Base-by-base conservation (phyloP, 2,329 filamentous ascomycete species). In the Ceratocystis eucalypticola region DNA sequence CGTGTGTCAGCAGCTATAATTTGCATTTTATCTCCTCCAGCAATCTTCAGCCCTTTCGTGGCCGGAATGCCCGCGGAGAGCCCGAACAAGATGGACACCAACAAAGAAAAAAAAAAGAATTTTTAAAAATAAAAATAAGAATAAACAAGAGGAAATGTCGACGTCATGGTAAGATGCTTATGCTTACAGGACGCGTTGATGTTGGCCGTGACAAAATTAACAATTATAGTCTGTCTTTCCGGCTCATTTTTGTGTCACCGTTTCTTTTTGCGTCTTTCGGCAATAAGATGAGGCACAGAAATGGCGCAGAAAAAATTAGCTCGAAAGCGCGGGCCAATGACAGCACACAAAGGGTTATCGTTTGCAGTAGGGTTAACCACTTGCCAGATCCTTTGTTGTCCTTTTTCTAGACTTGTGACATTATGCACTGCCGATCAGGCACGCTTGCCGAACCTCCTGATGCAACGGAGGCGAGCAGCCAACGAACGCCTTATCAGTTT, bases 401-500 rank as follows among this genome's bases (percentile, higher is more conserved):
- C 50, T 25, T 15, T 25, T 20, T 25, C 48, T 53, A 15, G 48
- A 15, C 15, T 30, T 59, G 25, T 37, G 55, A 59, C 55, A 33
- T n/a, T 50, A 25, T 53, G 48, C 55, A 59, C 15, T 37, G 55
- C 33, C 33, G 55, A 59, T 59, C 55, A 59, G 55, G 55, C 55
- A 59, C 55, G 25, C 28, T 30, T 25, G 55, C 55, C 33, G 25
- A 15, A 59, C 46, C n/a, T n/a, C 3, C n/a, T 25, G n/a, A n/a
- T 20, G n/a, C n/a, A 50, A n/a, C 46, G 46, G 22, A 50, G 46
- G n/a, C 46, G 7, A 50, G 22, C 55, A 20, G 28, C 50, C 50
- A 59, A 59, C 17, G 28, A 30, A 30, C 17, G 22, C 8, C 20
- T 57, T 57, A 6, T 7, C 28, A 6, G 2, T 1, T 17, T 28